Percentiles rank a stretch among this genome's conserved stretches.
phyloP scores from a whole-genome alignment of 2,329 filamentous ascomycete species.

The Fusarium fracticaudum region DNA sequence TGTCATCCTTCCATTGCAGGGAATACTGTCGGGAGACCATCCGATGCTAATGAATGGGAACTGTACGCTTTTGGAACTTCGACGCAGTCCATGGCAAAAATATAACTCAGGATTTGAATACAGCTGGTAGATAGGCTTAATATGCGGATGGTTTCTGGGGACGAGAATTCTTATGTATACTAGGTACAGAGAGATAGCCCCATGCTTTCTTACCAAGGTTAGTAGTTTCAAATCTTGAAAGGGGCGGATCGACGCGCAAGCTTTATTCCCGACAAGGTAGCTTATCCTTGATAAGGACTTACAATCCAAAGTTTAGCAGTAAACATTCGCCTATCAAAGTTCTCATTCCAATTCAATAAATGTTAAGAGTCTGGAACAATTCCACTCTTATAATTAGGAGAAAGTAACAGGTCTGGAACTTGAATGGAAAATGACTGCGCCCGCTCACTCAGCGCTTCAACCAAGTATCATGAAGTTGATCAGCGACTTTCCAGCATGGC shows the following conservation, averaged over 20 bases:
- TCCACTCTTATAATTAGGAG: constrained; percentile 3
- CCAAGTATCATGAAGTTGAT: constrained; percentile 35
- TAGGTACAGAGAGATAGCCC: neutral
- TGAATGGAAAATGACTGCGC: neutral
- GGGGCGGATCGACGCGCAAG: constrained; percentile 23
- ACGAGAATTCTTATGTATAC: neutral
- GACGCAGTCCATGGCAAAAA: neutral
- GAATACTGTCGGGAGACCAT: neutral
- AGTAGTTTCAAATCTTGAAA: constrained; percentile 15
- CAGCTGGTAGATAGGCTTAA: neutral
- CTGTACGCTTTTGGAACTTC: neutral
- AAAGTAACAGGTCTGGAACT: neutral
- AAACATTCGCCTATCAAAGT: neutral
- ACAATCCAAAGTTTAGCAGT: neutral
- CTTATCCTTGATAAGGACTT: neutral
- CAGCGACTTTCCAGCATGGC: constrained; percentile 24
- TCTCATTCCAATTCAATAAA: constrained; percentile 2
- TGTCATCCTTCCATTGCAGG: neutral
- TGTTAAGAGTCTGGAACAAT: constrained; percentile 4
- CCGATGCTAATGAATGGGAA: neutral
- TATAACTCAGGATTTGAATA: neutral
- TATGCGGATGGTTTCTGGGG: neutral
- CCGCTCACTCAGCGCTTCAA: constrained; percentile 14
- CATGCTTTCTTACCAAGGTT: neutral
- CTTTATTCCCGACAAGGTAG: constrained; percentile 29